Conservation (phyloP, 1,284 basidiomycete genomes). For the Ustilago curta region DNA sequence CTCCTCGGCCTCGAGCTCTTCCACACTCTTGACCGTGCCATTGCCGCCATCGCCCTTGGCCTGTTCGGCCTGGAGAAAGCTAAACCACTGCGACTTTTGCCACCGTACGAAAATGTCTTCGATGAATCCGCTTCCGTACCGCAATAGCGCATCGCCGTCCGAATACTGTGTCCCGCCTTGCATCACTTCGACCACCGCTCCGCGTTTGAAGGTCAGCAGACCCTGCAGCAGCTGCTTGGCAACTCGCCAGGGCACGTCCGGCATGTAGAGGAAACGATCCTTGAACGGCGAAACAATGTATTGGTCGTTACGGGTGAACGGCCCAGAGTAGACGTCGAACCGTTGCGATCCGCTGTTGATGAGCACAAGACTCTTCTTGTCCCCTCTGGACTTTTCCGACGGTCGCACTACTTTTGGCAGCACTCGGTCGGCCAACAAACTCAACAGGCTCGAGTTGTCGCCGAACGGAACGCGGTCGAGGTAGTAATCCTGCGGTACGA, state of each 20-base stretch:
- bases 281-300: constrained; percentile 66
- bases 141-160: constrained; percentile 35
- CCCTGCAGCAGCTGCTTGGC: constrained; percentile 51
- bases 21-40: constrained; percentile 21
- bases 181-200: constrained; percentile 45
- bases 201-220: constrained; percentile 46
- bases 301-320: constrained; percentile 66
- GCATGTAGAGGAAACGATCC: constrained; percentile 63
- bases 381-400: constrained; percentile 43
- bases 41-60: constrained; percentile 8
- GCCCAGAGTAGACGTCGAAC: constrained; percentile 63
- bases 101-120: constrained; percentile 48
- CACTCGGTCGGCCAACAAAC: constrained; percentile 56
- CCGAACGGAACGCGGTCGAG: constrained; percentile 59
- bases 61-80: constrained; percentile 35
- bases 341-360: constrained; percentile 67
- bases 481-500: constrained; percentile 66
- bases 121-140: constrained; percentile 37
- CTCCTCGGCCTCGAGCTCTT: constrained; percentile 49
- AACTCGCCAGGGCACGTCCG: constrained; percentile 58
- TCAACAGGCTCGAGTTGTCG: constrained; percentile 56
- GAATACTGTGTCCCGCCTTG: constrained; percentile 39
- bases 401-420: constrained; percentile 65
- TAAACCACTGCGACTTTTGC: constrained; percentile 53
- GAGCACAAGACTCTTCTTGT: constrained; percentile 57